Evolutionary conservation across 2,329 filamentous ascomycete genomes (phyloP).

Genomic region (Trichoderma atroviride): DNA sequence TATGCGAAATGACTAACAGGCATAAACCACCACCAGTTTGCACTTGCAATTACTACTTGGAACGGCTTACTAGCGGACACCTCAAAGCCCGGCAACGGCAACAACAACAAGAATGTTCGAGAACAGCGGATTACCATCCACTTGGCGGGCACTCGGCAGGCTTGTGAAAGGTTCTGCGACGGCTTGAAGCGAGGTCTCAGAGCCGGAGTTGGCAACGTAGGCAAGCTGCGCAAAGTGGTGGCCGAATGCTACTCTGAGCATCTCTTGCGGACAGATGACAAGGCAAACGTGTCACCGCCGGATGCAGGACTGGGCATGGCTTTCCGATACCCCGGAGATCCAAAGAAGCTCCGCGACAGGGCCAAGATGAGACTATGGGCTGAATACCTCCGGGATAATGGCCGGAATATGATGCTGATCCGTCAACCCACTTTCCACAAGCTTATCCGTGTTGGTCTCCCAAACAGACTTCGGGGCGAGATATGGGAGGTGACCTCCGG

Average conservation of each 20-base stretch:
- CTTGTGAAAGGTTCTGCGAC: slow-evolving; percentile 95
- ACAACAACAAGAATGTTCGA: slow-evolving; percentile 46
- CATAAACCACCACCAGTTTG: slow-evolving; percentile 60
- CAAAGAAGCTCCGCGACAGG: slow-evolving; percentile 87
- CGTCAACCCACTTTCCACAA: slow-evolving; percentile 98
- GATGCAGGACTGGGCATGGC: slow-evolving; percentile 91
- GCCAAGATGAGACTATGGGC: slow-evolving; percentile 98
- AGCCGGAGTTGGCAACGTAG: slow-evolving; percentile 84
- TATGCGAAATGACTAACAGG: neutral
- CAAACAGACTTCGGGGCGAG: slow-evolving; percentile 89
- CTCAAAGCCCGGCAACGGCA: slow-evolving; percentile 50
- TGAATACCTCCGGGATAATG: slow-evolving; percentile 94
- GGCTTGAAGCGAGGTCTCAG: slow-evolving; percentile 87
- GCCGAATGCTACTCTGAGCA: slow-evolving; percentile 91
- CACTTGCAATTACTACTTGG: slow-evolving; percentile 93
- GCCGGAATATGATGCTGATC: slow-evolving; percentile 86
- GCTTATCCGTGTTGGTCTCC: slow-evolving; percentile 90
- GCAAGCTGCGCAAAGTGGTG: slow-evolving; percentile 78
- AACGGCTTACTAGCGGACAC: slow-evolving; percentile 68
- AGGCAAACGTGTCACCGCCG: slow-evolving; percentile 62
- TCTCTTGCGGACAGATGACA: slow-evolving; percentile 64
- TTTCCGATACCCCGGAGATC: slow-evolving; percentile 93
- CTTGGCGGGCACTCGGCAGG: slow-evolving; percentile 82
- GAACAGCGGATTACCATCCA: slow-evolving; percentile 91
- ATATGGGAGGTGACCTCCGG: slow-evolving; percentile 96